Base-by-base conservation (phyloP, 2,329 filamentous ascomycete species). In the Polytolypa hystricis region DNA sequence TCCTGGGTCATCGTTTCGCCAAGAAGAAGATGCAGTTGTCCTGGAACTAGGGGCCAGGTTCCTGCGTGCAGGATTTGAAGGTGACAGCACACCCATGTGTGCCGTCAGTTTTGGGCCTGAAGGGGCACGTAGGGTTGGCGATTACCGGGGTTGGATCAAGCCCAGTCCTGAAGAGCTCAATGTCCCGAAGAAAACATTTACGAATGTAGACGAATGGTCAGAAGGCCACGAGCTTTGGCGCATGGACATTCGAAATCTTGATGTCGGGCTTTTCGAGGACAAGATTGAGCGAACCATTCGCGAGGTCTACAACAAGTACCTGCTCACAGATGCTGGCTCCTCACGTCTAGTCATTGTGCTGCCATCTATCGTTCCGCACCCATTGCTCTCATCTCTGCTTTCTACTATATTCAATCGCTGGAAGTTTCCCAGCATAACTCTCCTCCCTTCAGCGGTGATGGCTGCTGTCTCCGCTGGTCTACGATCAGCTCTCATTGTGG, bases 1-100 rank as follows among this genome's bases (percentile, higher is more conserved):
- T 4, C 72, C 74, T 2, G 65, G 70, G 30, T 65, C 65, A 20
- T 66, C 65, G 16, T 75, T 71, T 43, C 73, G 76, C 33, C 70
- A 76, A 39, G 86, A 94, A 50, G 91, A 98, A 52, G 91, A 95
- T 47, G 69, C 80, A 5, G 61, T 94, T 4, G 72, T 98, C 28
- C 67, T 95, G 35, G 86, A 96, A 56, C 57, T 96, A 23, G 87
- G 86, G 1, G 74, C 83, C 7, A 75, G 89, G 15, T 81, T 77
- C 58, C 58, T 96, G 17, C 77, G 81, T 30, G 79, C 81, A 7
- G 91, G 91, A 0, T 91, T 95, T 54, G 84, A 87, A 4, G 87
- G 87, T 35, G 87, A 94, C 57, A 73, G 78, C 29, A 62, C 69
- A 3, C 86, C 86, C 11, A 64, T 71, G 47, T 93, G 89, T 56